Evolutionary conservation across 352 stramenopile genomes (phyloP), one percentile per base, ranked within the genome.

Genomic region (Globisporangium nunn): DNA sequence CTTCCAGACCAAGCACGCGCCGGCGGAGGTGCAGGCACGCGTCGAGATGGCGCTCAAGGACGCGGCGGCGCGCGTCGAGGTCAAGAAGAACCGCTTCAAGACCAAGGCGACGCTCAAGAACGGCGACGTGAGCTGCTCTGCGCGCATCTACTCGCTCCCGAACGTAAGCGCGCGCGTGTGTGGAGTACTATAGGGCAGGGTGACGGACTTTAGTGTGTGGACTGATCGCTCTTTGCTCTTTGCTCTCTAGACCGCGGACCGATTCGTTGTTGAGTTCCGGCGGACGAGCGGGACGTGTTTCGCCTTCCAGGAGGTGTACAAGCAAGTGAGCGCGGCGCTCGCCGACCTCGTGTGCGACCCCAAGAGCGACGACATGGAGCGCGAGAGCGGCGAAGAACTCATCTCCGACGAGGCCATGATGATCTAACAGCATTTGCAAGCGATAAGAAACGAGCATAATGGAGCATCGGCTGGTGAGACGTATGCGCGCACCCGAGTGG

Each of bases 401-500:
- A 87, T 88, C 50, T 89, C 78, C 17, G 81, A 91, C 55, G 79
- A 89, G 58, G 77, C 75, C 51, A 85, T 88, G 70, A 91, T 91
- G 81, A 88, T 89, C 63, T 91, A 86, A 49, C 28, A 30, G 17
- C 12, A 6, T 6, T 18, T 28, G 15, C 35, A 37, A 23, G 23
- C 23, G 8, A 11, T 10, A 35, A 31, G 6, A 4, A 50, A 10
- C 12, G 45, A 1, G 23, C n/a, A 10, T 10, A 8, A 23, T 37
- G 33, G 33, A 11, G 33, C 33, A 15, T 45, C 14, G 6, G 8
- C 23, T 23, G 23, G 23, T 23, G 23, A 23, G 23, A 23, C 23
- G 23, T 23, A 23, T 23, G 8, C 11, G 35, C 35, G 3, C 35
- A 14, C 35, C 35, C 2, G 28, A 51, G 47, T 39, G 10, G 28